Evolutionary conservation across 352 stramenopile species (phyloP), one percentile per base, ranked within the genome.

Genomic region (Plasmopara muralis): DNA sequence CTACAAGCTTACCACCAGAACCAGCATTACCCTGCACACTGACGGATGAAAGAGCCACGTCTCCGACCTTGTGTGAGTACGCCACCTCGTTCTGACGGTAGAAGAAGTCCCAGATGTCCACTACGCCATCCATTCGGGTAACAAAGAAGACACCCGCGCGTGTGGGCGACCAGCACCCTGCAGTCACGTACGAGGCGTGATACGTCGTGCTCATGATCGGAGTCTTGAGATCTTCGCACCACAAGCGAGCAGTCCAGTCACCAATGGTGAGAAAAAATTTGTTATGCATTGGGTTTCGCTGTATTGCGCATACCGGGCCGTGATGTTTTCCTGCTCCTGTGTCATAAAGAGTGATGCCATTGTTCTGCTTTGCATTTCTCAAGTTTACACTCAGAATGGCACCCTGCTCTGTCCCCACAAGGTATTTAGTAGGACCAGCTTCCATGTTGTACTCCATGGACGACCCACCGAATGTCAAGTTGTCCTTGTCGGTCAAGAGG

Each of bases 211-310:
- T 98, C 82, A 98, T 97, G 67, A 98, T 98, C 9, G 95, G 95
- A 33, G 93, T 98, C 64, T 97, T 98, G 43, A 98, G 68, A 60
- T 98, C 95, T 45, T 98, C 95, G 50, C 89, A 95, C 95, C 95
- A 98, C 47, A 98, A 83, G 20, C 88, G 77, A 43, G 95, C 93
- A 12, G 93, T 98, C 95, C 95, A 98, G 71, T 98, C 95, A 14
- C 95, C 95, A 28, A 98, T 90, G 10, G 93, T 98, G 71, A 98
- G 85, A 72, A 98, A 98, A 60, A 97, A 98, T 63, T 98, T 98
- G 70, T 95, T 97, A 64, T 98, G 89, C n/a, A 83, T 96, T 33
- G 95, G 95, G 60, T 98, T 98, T 20, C 95, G 83, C 67, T 98
- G 90, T 64, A 98, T 97, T 37, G 77, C 85, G 60, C 93, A 97